A percentile compares a stretch with the other conserved stretches of the same genome.
These are phyloP conservation scores for Cladophialophora bantiana DNA, from an alignment of 2,329 filamentous ascomycete genomes.

Conservation along the genomic window DNA sequence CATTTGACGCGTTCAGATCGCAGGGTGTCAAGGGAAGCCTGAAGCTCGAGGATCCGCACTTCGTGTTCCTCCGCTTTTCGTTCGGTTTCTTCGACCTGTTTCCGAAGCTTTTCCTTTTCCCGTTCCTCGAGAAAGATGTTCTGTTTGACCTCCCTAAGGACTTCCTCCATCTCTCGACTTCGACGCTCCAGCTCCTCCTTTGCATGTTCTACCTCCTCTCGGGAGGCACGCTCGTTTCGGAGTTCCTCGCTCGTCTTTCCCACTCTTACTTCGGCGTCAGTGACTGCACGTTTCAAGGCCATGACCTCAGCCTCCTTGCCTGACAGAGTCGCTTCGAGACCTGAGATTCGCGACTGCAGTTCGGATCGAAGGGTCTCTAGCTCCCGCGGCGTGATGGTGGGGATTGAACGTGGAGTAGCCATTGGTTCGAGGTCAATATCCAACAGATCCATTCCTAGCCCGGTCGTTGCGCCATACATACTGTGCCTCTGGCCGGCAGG, in stretches of 20 bases:
- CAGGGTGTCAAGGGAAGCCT: constrained; percentile 54
- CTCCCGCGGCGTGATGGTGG: constrained; percentile 88
- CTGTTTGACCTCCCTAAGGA: constrained; percentile 79
- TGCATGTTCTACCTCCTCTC: constrained; percentile 76
- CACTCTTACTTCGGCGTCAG: constrained; percentile 89
- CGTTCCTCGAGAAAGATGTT: constrained; percentile 79
- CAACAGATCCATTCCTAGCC: constrained; percentile 59
- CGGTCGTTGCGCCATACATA: constrained; percentile 34
- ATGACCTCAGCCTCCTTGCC: constrained; percentile 92
- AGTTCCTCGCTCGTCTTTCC: constrained; percentile 84
- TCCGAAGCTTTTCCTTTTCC: constrained; percentile 81
- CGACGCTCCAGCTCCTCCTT: constrained; percentile 84
- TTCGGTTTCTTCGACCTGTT: constrained; percentile 78
- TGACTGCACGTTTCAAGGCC: constrained; percentile 84
- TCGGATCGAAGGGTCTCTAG: constrained; percentile 89
- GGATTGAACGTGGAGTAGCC: constrained; percentile 89
- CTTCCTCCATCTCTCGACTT: constrained; percentile 82
- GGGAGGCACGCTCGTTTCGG: constrained; percentile 74
- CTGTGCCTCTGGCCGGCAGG: constrained; percentile 42
- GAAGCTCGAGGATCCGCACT: constrained; percentile 54
- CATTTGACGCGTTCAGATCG: constrained; percentile 44
- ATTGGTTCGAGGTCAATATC: constrained; percentile 95
- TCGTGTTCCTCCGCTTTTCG: constrained; percentile 59
- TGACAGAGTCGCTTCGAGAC: constrained; percentile 87
- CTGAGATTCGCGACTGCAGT: constrained; percentile 91